Conservation (phyloP, 2,329 filamentous ascomycete species). For the Ophiostoma montium region DNA sequence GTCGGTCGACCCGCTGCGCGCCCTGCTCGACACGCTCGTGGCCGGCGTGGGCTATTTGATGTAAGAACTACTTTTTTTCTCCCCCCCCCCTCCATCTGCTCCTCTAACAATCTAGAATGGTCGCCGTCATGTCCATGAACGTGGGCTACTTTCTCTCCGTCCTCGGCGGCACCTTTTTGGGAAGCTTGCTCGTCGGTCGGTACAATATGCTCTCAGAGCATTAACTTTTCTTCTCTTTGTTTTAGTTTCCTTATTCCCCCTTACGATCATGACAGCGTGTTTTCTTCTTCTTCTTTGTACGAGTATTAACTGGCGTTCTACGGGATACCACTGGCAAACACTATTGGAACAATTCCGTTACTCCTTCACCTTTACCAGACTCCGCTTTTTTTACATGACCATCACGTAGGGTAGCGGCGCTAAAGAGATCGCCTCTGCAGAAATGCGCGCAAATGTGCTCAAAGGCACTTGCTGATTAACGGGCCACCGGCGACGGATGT, state of each 20-base stretch:
- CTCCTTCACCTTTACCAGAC: neutral
- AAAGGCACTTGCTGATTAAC: neutral
- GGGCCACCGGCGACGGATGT: neutral
- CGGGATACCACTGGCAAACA: neutral
- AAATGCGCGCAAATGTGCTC: constrained; percentile 15
- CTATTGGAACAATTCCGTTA: no score
- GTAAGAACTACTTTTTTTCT: constrained; percentile 41
- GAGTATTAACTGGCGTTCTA: no score
- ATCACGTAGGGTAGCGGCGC: constrained; percentile 3
- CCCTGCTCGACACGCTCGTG: constrained; percentile 54
- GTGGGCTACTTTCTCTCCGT: constrained; percentile 66
- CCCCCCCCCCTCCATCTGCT: neutral
- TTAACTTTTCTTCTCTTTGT: constrained; percentile 14
- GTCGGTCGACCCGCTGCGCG: constrained; percentile 63
- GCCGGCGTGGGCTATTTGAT: constrained; percentile 72
- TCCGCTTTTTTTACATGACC: no score
- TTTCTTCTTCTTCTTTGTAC: neutral
- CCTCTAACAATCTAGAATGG: constrained; percentile 48
- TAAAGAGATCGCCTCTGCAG: constrained; percentile 7
- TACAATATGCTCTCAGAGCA: constrained; percentile 42
- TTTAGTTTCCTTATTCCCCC: neutral
- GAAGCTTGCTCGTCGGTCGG: constrained; percentile 66
- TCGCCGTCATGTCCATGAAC: constrained; percentile 79
- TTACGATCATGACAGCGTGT: neutral
- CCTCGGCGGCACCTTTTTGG: constrained; percentile 66